Evolutionary conservation across 1,139 yeast species (phyloP), one percentile per base, ranked within the genome.

Genomic region (Meyerozyma carpophila): DNA sequence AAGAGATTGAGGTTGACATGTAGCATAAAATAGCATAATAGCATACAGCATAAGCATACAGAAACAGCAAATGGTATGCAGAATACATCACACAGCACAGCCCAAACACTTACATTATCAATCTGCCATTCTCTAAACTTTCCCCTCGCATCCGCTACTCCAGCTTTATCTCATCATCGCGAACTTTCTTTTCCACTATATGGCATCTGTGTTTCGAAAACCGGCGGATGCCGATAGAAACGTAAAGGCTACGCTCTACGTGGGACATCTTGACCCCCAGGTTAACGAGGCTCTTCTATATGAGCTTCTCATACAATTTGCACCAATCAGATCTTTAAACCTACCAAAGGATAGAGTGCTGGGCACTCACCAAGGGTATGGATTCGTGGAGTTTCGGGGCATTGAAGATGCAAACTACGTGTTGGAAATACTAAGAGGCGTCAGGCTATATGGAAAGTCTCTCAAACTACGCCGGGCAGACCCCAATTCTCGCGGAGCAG

Each of bases 271-370:
- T 8, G 96, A 88, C 51, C 80, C 82, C 3, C 76, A 79, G 41
- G 95, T 81, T 2, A 79, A 80, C 1, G 95, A 86, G 50, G 65
- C 74, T 2, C 54, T 85, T 16, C 62, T 94, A 41, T 88, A 84
- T 58, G 98, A 93, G 61, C 72, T 93, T 29, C 84, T 90, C 62
- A 65, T 87, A 10, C 98, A 93, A 59, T 83, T 88, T 43, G 94
- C 95, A 0, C 96, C 96, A 0, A 76, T 93, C 5, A 70, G 70
- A 41, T 72, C 79, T 29, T 73, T 93, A 10, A 76, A 84, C 52
- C 69, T 93, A 53, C 98, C 98, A 5, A 82, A 81, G 54, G 97
- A 90, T 57, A 72, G 91, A 50, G 73, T 89, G 5, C 66, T 80
- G 37, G 79, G 79, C 48, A 70, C 77, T 2, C 90, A 85, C 55